A percentile compares a stretch with the other conserved stretches of the same genome.
phyloP scores from a whole-genome alignment of 345 rosid genomes.

The Lepidium didymum region DNA sequence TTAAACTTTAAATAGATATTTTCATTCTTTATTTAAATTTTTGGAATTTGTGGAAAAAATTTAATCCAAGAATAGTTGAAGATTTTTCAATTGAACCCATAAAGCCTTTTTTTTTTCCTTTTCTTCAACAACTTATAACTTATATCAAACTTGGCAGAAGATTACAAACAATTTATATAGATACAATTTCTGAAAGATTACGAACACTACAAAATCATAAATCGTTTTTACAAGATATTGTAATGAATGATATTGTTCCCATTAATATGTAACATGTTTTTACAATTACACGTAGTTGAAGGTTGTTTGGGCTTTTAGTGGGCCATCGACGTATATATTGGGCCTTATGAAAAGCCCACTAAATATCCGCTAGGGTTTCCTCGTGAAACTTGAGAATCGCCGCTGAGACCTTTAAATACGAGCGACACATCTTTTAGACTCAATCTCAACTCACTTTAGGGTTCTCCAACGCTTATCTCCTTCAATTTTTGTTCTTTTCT shows the following conservation, averaged over 20 bases:
- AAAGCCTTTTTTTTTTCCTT: too few relatives aligned
- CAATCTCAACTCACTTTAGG: neutral
- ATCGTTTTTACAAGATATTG: too few relatives aligned
- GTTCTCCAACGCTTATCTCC: neutral
- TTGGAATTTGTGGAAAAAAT: neutral
- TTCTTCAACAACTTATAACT: too few relatives aligned
- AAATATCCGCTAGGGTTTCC: constrained; percentile 9
- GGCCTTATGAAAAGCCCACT: neutral
- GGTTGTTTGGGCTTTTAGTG: neutral
- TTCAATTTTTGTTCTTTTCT: neutral
- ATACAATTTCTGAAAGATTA: too few relatives aligned
- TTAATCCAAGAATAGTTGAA: too few relatives aligned
- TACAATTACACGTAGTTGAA: neutral
- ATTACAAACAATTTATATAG: too few relatives aligned
- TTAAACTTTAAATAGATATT: neutral
- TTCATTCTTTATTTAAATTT: neutral
- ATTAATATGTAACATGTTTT: too few relatives aligned
- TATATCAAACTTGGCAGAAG: too few relatives aligned
- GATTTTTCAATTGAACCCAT: too few relatives aligned
- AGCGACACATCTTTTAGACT: neutral
- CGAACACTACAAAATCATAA: too few relatives aligned
- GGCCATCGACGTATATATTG: neutral
- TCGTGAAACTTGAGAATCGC: neutral
- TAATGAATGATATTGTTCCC: too few relatives aligned
- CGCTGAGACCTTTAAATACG: constrained; percentile 6